A percentile compares a stretch with the other conserved stretches of the same genome.
These are phyloP conservation scores for Primulina huaijiensis DNA, from an alignment of 257 asterid genomes.

Conservation along the genomic window DNA sequence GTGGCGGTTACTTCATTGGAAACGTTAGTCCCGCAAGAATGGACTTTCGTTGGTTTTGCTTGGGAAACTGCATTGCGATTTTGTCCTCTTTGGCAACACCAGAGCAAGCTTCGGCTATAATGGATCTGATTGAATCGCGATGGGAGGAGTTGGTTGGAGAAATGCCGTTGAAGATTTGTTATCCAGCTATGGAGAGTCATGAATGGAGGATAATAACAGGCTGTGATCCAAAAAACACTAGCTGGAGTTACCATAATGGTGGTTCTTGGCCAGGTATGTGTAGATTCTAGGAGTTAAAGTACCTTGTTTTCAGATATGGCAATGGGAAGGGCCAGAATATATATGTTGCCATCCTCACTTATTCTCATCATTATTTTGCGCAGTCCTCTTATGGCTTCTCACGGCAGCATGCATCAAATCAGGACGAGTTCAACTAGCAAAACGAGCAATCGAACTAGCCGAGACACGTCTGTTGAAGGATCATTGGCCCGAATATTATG, in stretches of 20 bases:
- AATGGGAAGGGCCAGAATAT: not conserved
- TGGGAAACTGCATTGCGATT: slow-evolving; percentile 84
- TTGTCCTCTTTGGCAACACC: slow-evolving; percentile 82
- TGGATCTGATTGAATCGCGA: slow-evolving; percentile 84
- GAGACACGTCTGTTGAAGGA: slow-evolving; percentile 64
- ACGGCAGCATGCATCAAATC: slow-evolving; percentile 91
- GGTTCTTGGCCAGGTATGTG: slow-evolving; percentile 91
- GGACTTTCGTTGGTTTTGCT: slow-evolving; percentile 94
- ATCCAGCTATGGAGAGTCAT: slow-evolving; percentile 85
- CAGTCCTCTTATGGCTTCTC: slow-evolving; percentile 83
- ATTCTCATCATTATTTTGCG: slow-evolving; percentile 17
- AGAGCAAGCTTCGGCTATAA: slow-evolving; percentile 84
- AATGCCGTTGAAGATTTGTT: slow-evolving; percentile 79
- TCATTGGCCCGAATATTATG: slow-evolving; percentile 79
- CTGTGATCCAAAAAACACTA: slow-evolving; percentile 82
- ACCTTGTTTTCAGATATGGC: not conserved
- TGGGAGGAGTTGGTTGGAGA: slow-evolving; percentile 89
- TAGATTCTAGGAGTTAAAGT: not conserved
- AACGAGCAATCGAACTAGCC: slow-evolving; percentile 71
- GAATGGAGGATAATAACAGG: slow-evolving; percentile 91
- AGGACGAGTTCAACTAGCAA: slow-evolving; percentile 81
- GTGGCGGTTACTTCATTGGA: slow-evolving; percentile 85
- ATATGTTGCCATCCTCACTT: no score
- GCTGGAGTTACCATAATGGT: slow-evolving; percentile 94
- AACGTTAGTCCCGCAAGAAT: slow-evolving; percentile 86